Evolutionary conservation across 331 rosid species (phyloP).

Genomic region (Saraca asoca): DNA sequence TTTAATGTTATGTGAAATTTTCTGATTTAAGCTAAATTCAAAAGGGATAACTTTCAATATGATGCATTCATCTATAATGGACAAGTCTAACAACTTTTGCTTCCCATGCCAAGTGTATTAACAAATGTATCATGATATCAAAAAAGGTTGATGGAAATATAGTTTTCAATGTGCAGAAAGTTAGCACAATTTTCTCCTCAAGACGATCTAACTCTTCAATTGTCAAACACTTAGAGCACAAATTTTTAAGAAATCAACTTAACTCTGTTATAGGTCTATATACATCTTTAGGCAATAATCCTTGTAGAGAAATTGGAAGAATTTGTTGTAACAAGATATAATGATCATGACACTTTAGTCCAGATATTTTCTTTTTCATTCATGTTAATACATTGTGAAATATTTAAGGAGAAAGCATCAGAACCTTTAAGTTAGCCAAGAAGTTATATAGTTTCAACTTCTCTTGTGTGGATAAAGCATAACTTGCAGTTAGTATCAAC

Average conservation of each 20-base stretch:
- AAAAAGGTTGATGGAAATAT: constrained; percentile 22
- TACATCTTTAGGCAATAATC: background rate
- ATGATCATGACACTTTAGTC: constrained; percentile 18
- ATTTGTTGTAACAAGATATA: constrained; percentile 17
- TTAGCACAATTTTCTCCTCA: background rate
- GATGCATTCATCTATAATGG: background rate
- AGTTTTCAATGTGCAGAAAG: background rate
- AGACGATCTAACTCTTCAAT: background rate
- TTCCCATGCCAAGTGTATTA: background rate
- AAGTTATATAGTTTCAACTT: background rate
- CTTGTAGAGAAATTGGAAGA: background rate
- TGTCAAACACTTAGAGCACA: background rate
- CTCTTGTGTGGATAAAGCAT: background rate
- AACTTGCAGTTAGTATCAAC: background rate
- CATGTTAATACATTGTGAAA: background rate
- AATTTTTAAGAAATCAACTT: background rate
- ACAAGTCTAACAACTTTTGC: constrained; percentile 19
- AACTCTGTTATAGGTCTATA: background rate
- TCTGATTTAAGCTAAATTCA: background rate
- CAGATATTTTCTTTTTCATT: background rate
- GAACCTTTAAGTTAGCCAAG: background rate
- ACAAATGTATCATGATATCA: constrained; percentile 19
- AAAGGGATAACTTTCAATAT: background rate
- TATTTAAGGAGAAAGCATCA: background rate
- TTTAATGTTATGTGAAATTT: no score